phyloP scores from a whole-genome alignment of 176 grass and related monocot genomes.

The Carex cristatella region DNA sequence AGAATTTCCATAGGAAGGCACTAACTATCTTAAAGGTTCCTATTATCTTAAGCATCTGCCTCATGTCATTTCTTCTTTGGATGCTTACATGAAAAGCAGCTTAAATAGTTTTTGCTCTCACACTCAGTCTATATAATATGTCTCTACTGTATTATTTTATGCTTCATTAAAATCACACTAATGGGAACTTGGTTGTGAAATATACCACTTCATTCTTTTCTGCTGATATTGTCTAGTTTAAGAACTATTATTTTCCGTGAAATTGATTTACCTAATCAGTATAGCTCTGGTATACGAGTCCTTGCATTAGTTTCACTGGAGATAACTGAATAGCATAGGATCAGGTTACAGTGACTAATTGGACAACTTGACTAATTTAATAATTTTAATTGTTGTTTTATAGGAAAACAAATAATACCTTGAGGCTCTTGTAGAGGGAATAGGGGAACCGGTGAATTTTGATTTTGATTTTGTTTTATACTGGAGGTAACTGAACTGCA shows the following conservation, averaged over 20 bases:
- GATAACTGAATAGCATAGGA: background rate
- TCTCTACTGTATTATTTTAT: background rate
- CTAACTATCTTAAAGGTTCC: background rate
- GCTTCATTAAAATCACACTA: background rate
- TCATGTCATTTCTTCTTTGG: slow-evolving; percentile 74
- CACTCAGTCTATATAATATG: background rate
- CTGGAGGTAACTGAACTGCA: too few species aligned
- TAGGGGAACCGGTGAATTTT: too few species aligned
- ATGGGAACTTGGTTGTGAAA: background rate
- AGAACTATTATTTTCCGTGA: background rate
- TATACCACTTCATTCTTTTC: background rate
- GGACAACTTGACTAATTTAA: too few species aligned
- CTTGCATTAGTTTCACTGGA: background rate
- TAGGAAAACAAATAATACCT: too few species aligned
- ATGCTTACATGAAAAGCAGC: slow-evolving; percentile 75
- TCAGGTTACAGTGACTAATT: too few species aligned
- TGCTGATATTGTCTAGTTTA: background rate
- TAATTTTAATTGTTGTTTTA: too few species aligned
- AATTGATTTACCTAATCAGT: background rate
- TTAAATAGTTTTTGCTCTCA: slow-evolving; percentile 55
- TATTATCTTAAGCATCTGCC: slow-evolving; percentile 49
- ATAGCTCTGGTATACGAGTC: background rate
- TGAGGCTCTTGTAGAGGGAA: too few species aligned
- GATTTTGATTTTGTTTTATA: too few species aligned
- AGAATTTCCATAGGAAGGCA: background rate